Base-by-base conservation (phyloP, 139 green algal genomes). In the Raphidocelis subcapitata region DNA sequence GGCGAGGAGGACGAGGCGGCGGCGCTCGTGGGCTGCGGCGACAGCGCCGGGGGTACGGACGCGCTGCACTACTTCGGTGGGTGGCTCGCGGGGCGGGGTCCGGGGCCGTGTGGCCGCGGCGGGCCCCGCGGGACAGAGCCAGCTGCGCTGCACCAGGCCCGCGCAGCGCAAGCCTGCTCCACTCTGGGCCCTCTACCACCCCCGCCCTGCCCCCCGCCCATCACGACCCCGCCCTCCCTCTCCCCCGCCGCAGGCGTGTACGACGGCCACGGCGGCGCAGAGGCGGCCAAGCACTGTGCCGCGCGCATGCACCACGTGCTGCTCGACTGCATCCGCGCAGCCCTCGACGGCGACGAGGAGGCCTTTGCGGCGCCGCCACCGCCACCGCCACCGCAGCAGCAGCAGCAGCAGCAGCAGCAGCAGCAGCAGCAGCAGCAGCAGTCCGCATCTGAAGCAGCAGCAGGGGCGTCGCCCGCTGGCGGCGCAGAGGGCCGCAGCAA, bases 181-280 rank as follows among this genome's bases (percentile, higher is more conserved):
- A n/a, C n/a, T n/a, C n/a, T n/a, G n/a, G n/a, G n/a, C n/a, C n/a
- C n/a, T n/a, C n/a, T n/a, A n/a, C n/a, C n/a, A n/a, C n/a, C n/a
- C n/a, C n/a, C n/a, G n/a, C n/a, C n/a, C n/a, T n/a, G n/a, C n/a
- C n/a, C n/a, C n/a, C n/a, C n/a, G n/a, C n/a, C n/a, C n/a, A n/a
- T n/a, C n/a, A n/a, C n/a, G n/a, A n/a, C n/a, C n/a, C n/a, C n/a
- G n/a, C n/a, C n/a, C n/a, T n/a, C n/a, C n/a, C n/a, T n/a, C n/a
- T n/a, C n/a, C n/a, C n/a, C n/a, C n/a, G n/a, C n/a, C n/a, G n/a
- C n/a, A n/a, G n/a, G 88, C 20, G 90, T 95, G 29, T 95, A 91
- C 75, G 90, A 95, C 73, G 90, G 90, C 16, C 90, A 95, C 73
- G 88, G 88, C 29, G 90, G 90, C 1, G 84, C 84, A 3, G 86